phyloP scores from a whole-genome alignment of 257 asterid genomes.

The Linaria vulgaris region DNA sequence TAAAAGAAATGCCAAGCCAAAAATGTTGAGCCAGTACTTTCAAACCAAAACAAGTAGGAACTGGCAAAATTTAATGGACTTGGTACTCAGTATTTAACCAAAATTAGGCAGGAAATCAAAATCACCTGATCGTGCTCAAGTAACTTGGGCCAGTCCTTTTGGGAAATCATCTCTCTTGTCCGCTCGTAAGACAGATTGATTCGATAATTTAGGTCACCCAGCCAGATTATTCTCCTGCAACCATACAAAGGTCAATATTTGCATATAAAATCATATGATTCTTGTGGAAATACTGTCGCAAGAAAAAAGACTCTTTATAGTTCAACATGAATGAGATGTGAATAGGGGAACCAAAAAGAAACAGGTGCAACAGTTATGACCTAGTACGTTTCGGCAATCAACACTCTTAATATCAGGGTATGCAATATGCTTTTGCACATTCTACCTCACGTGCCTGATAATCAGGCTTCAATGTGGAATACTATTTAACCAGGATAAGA shows the following conservation, averaged over 20 bases:
- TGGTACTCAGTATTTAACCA: conserved; percentile 7
- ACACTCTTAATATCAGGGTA: no score
- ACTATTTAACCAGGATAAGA: no score
- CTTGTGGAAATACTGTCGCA: not conserved
- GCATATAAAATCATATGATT: not conserved
- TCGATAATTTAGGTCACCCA: conserved; percentile 94
- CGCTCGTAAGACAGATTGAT: conserved; percentile 74
- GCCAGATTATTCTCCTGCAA: conserved; percentile 89
- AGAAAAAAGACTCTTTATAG: conserved; percentile 5
- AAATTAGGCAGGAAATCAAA: not conserved
- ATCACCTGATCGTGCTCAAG: conserved; percentile 75
- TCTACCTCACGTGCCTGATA: no score
- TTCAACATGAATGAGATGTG: conserved; percentile 1
- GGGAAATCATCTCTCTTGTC: conserved; percentile 66
- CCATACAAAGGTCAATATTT: conserved; percentile 12
- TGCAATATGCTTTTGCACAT: no score
- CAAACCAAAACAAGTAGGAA: not conserved
- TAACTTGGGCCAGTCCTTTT: conserved; percentile 70
- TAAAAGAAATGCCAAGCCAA: no score
- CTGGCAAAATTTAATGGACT: not conserved
- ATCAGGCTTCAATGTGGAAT: no score
- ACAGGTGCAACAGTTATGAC: not conserved
- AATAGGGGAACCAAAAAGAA: conserved; percentile 11
- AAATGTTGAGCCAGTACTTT: not conserved
- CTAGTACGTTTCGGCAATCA: no score